A percentile compares a stretch with the other conserved stretches of the same genome.
phyloP scores from a whole-genome alignment of 805 yeast species.

The Ogataea siamensis region DNA sequence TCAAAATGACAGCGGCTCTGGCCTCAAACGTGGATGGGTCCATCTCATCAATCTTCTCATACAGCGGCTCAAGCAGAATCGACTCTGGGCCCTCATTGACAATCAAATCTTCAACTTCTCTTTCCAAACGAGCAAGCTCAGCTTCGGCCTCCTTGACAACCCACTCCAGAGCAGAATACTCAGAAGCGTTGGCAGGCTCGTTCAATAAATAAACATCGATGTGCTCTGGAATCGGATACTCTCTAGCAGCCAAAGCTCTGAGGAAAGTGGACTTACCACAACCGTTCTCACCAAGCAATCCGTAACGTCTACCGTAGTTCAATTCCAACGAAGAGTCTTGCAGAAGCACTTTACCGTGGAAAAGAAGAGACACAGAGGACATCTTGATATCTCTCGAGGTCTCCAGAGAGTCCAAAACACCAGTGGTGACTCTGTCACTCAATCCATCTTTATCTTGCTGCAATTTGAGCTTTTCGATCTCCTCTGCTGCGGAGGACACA shows the following conservation, averaged over 20 bases:
- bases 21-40: conserved; percentile 96
- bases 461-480: conserved; percentile 80
- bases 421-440: conserved; percentile 96
- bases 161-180: conserved; percentile 88
- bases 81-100: conserved; percentile 94
- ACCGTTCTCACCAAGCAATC: conserved; percentile 96
- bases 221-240: conserved; percentile 88
- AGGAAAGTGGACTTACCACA: conserved; percentile 97
- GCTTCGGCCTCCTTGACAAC: conserved; percentile 96
- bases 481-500: conserved; percentile 63
- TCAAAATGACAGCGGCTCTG: conserved; percentile 91
- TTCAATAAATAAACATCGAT: conserved; percentile 91
- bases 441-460: conserved; percentile 93
- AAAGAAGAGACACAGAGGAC: conserved; percentile 83
- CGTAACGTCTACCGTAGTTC: conserved; percentile 97
- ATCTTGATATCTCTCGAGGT: conserved; percentile 94
- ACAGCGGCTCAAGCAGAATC: conserved; percentile 76
- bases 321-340: conserved; percentile 91
- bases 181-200: conserved; percentile 97
- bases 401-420: conserved; percentile 84
- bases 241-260: conserved; percentile 92
- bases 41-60: conserved; percentile 94
- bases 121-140: conserved; percentile 89
- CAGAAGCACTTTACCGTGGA: conserved; percentile 95
- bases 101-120: conserved; percentile 82